These are phyloP conservation scores for Keithomyces neogunnii DNA, from an alignment of 2,329 filamentous ascomycete genomes.

Conservation along the genomic window DNA sequence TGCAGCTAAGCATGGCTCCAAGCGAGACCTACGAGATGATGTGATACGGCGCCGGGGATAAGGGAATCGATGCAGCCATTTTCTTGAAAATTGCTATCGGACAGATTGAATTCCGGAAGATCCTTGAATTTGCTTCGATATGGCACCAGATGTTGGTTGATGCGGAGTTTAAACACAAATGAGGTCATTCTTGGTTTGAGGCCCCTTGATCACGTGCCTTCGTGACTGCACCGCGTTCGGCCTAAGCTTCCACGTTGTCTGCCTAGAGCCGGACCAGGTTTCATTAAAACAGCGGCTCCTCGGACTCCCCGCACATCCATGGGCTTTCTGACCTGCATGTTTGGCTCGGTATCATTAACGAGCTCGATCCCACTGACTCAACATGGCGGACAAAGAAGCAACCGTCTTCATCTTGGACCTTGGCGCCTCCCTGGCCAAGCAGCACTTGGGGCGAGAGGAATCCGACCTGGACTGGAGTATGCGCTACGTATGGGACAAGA, in stretches of 20 bases:
- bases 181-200: conserved; percentile 4
- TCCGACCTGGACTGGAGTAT: conserved; percentile 84
- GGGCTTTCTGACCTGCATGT: background rate
- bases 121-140: background rate
- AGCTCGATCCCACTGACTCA: background rate
- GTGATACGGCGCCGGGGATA: conserved; percentile 65
- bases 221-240: conserved; percentile 18
- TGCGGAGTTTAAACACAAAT: background rate
- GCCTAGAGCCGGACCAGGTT: too few species aligned
- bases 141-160: background rate
- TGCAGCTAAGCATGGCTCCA: background rate
- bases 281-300: background rate
- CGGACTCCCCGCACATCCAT: background rate
- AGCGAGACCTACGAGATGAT: conserved; percentile 54
- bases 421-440: conserved; percentile 73
- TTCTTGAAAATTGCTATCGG: background rate
- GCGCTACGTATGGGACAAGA: conserved; percentile 91
- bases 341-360: background rate
- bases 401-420: conserved; percentile 89
- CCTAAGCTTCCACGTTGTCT: too few species aligned
- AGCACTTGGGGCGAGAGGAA: conserved; percentile 60
- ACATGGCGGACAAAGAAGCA: conserved; percentile 88
- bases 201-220: conserved; percentile 21
- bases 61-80: conserved; percentile 45
- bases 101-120: background rate